Evolutionary conservation across 805 yeast genomes (phyloP), one percentile per base, ranked within the genome.

Genomic region (Metschnikowia peoriensis): DNA sequence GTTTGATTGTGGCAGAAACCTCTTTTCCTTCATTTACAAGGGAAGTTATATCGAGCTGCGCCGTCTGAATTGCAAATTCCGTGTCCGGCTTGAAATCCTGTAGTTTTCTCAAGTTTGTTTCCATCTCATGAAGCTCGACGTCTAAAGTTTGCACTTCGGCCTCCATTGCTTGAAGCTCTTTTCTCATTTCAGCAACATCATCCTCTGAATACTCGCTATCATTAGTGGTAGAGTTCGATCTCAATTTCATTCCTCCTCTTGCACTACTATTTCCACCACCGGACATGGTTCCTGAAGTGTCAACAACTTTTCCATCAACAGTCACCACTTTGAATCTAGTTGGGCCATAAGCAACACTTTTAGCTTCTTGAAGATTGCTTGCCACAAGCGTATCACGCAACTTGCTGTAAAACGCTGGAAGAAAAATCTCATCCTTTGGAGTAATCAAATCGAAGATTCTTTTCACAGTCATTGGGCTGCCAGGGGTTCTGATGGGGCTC

Each of bases 201-300:
- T 78, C 83, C 22, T 82, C 83, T 4, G 85, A 75, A 12, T 79
- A 66, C n/a, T 72, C 76, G 51, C 58, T 52, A 4, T 60, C 63
- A 22, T 60, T 61, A 4, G 65, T 56, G 7, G 55, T 55, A 1
- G 72, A 60, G 5, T 72, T 70, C 16, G 80, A 75, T 0, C 73
- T 65, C 40, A 79, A 70, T 52, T 78, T 82, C 96, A 94, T 90
- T 2, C 87, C 85, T 6, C 98, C 99, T 47, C 79, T 79, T 15
- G 80, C 77, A 8, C 78, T 80, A 39, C 79, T 74, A 50, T 77
- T 80, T 49, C 98, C 99, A 70, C 99, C 99, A 61, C 99, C 99
- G 44, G 96, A 84, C 85, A 96, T 85, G 1, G 97, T 89, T 68
- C 99, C 99, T 1, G 96, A 88, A 14, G 86, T 83, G 62, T 92